phyloP scores from a whole-genome alignment of 2,329 filamentous ascomycete genomes.

The Diaporthe aspalathi region DNA sequence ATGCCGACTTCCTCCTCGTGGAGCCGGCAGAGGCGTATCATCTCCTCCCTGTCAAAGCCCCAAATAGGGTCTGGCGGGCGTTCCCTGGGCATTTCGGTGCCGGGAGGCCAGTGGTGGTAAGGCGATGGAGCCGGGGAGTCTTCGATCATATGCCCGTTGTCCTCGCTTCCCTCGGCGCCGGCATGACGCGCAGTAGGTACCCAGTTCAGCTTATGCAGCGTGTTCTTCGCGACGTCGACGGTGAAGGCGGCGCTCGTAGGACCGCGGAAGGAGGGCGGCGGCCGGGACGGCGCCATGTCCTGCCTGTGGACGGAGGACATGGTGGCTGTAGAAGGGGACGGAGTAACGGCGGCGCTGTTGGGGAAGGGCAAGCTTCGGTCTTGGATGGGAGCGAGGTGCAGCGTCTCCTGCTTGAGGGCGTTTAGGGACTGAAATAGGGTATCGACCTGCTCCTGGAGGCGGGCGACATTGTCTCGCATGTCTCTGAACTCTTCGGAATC shows the following conservation, averaged over 20 bases:
- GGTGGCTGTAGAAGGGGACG: conserved; percentile 56
- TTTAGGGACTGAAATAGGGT: conserved; percentile 79
- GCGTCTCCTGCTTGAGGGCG: conserved; percentile 69
- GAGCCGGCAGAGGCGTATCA: conserved; percentile 79
- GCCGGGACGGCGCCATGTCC: conserved; percentile 60
- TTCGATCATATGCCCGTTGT: conserved; percentile 62
- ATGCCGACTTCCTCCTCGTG: conserved; percentile 92
- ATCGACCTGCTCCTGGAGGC: conserved; percentile 87
- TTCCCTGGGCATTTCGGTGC: conserved; percentile 33
- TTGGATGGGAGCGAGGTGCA: conserved; percentile 57
- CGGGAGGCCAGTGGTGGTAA: conserved; percentile 43
- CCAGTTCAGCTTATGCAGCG: conserved; percentile 79
- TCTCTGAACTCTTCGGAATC: conserved; percentile 91
- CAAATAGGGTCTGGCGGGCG: conserved; percentile 78
- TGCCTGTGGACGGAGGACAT: conserved; percentile 57
- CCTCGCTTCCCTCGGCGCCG: conserved; percentile 68
- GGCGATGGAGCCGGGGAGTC: conserved; percentile 50
- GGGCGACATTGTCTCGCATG: conserved; percentile 79
- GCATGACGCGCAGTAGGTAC: conserved; percentile 70
- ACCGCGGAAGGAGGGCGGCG: conserved; percentile 78
- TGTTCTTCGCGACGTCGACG: conserved; percentile 87
- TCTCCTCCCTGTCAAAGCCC: conserved; percentile 81
- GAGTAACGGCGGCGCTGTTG: conserved; percentile 50
- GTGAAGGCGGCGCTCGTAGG: conserved; percentile 89
- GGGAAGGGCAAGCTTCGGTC: conserved; percentile 54